phyloP scores from a whole-genome alignment of 1,284 basidiomycete genomes.

The Pseudozyma thailandica region DNA sequence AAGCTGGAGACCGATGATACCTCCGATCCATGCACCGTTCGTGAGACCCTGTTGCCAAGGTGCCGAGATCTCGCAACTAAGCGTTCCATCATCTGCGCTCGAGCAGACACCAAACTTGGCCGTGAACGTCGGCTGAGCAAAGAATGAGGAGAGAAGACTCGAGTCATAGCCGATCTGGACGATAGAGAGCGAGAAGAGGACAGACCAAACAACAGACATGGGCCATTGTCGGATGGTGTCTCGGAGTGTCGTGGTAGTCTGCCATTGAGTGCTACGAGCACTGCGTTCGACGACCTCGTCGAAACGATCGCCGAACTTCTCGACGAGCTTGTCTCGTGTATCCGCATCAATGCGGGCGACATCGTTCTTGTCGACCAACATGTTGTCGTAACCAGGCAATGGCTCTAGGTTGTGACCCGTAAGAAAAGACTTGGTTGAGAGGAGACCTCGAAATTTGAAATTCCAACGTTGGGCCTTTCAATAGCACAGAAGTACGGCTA shows the following conservation, averaged over 20 bases:
- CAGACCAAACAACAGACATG: conserved; percentile 70
- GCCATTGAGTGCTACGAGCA: conserved; percentile 68
- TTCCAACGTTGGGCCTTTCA: too few species aligned
- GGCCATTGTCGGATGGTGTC: conserved; percentile 69
- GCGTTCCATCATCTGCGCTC: conserved; percentile 46
- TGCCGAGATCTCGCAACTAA: conserved; percentile 69
- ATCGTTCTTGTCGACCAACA: conserved; percentile 39
- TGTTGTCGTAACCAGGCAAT: conserved; percentile 2
- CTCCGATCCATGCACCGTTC: conserved; percentile 44
- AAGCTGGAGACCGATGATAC: conserved; percentile 49
- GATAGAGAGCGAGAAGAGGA: conserved; percentile 69
- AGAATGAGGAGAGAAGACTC: conserved; percentile 61
- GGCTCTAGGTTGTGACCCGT: too few species aligned
- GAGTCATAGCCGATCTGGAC: conserved; percentile 68
- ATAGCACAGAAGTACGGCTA: neutral
- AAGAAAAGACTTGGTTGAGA: too few species aligned
- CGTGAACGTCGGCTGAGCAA: conserved; percentile 68
- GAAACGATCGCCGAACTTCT: conserved; percentile 57
- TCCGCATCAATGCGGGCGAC: conserved; percentile 51
- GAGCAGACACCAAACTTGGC: conserved; percentile 60
- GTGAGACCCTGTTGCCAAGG: conserved; percentile 70
- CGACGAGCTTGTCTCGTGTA: conserved; percentile 36
- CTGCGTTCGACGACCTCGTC: conserved; percentile 67
- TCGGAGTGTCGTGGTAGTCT: conserved; percentile 67
- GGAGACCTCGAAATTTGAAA: too few species aligned